These are phyloP conservation scores for Bryoerythrophyllum caledonicum DNA, from an alignment of 225 moss, liverwort and hornwort genomes.

Conservation along the genomic window DNA sequence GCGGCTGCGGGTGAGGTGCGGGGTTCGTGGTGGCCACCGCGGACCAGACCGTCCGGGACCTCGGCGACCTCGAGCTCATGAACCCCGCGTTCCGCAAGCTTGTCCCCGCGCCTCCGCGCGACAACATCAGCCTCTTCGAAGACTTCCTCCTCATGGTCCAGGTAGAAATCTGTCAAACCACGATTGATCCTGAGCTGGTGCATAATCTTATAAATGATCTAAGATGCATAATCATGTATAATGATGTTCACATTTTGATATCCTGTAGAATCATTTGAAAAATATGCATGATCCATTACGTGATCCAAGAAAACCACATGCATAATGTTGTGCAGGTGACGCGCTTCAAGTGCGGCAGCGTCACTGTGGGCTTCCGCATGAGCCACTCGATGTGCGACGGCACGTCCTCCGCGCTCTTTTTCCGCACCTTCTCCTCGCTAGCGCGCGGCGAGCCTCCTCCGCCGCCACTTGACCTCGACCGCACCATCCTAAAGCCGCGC, in stretches of 20 bases:
- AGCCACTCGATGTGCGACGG: slow-evolving; percentile 52
- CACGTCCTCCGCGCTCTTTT: slow-evolving; percentile 36
- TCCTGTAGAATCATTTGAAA: too few species aligned
- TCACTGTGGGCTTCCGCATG: slow-evolving; percentile 38
- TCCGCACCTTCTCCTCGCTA: slow-evolving; percentile 37
- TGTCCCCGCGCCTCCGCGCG: slow-evolving; percentile 24
- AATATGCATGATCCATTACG: too few species aligned
- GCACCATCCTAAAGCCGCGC: slow-evolving; percentile 37
- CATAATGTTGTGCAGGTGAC: slow-evolving; percentile 37
- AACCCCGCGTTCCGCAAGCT: slow-evolving; percentile 43
- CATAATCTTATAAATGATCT: too few species aligned
- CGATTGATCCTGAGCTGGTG: too few species aligned
- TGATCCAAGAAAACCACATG: too few species aligned
- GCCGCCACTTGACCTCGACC: slow-evolving; percentile 31
- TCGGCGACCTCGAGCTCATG: slow-evolving; percentile 45
- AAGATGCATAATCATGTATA: too few species aligned
- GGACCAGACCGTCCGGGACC: slow-evolving; percentile 29
- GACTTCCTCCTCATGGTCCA: slow-evolving; percentile 52
- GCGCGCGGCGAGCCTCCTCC: slow-evolving; percentile 34
- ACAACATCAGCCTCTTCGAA: slow-evolving; percentile 8
- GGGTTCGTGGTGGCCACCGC: slow-evolving; percentile 38
- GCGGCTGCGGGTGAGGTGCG: slow-evolving; percentile 41
- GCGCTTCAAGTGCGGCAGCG: slow-evolving; percentile 47
- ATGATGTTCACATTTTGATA: too few species aligned
- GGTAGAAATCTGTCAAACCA: slow-evolving; percentile 9